Percentiles rank a stretch among this genome's conserved stretches.
Evolutionary conservation across 2,329 filamentous ascomycete genomes (phyloP).

Genomic region (Verticillium nubilum): DNA sequence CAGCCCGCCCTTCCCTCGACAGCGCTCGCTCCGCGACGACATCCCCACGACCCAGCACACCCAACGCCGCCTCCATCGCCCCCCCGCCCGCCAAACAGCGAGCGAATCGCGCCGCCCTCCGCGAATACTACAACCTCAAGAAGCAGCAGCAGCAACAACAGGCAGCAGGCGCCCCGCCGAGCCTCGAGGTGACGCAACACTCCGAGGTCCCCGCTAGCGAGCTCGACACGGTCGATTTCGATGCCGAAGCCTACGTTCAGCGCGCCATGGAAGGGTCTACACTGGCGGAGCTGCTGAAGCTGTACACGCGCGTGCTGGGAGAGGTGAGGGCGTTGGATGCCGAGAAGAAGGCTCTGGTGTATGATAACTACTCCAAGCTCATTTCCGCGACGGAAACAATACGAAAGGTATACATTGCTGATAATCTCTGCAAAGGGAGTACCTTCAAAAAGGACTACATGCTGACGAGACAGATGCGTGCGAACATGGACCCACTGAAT

Average conservation of each 20-base stretch:
- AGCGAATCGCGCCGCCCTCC: constrained; percentile 77
- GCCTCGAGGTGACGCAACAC: constrained; percentile 35
- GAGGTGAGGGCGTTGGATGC: constrained; percentile 90
- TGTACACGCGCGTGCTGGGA: constrained; percentile 66
- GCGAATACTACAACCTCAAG: constrained; percentile 91
- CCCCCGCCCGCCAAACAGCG: constrained; percentile 35
- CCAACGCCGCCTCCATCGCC: constrained; percentile 20
- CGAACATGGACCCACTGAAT: constrained; percentile 74
- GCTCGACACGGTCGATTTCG: constrained; percentile 69
- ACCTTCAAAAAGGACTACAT: no score
- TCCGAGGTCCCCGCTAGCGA: constrained; percentile 62
- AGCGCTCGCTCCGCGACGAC: constrained; percentile 52
- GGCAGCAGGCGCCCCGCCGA: constrained; percentile 26
- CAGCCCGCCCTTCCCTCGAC: constrained; percentile 70
- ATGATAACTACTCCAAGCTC: constrained; percentile 96
- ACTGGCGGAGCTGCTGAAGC: constrained; percentile 62
- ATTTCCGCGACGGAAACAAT: constrained; percentile 98
- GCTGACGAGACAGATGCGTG: constrained; percentile 53
- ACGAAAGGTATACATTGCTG: no score
- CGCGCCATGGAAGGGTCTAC: constrained; percentile 55
- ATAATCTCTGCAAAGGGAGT: no score
- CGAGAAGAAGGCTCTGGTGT: constrained; percentile 94
- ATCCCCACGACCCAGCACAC: constrained; percentile 42
- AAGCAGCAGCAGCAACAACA: constrained; percentile 19
- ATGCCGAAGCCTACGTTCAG: constrained; percentile 63